Evolutionary conservation across 352 stramenopile genomes (phyloP), one percentile per base, ranked within the genome.

Genomic region (Thalassiosira oceanica): DNA sequence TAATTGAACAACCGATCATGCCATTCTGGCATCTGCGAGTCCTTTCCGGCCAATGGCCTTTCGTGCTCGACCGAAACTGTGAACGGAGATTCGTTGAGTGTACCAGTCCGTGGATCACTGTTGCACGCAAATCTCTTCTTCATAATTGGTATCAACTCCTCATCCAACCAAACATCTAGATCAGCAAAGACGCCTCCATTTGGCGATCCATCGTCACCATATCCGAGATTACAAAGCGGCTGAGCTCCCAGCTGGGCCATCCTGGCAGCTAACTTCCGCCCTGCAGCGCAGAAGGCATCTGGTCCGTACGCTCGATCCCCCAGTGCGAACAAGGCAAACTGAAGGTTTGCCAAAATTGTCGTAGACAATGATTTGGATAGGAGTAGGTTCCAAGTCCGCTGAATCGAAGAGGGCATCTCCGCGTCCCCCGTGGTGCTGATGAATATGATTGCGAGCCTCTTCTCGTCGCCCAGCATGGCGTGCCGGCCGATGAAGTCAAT

Each of bases 251-350:
- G 68, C 64, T 89, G 84, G 18, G 83, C 33, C 26, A 91, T 48
- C 53, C 84, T 45, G 3, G 80, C 63, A 1, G 78, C 84, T 49
- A 89, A 63, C 51, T 91, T 91, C 13, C 84, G 58, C 28, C 80
- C 84, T 1, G 75, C 84, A 2, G 81, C 80, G 70, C 80, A 89
- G 58, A 87, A 91, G 13, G 70, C 70, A 35, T 85, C 70, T 13
- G 69, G 73, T 41, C 84, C 84, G 52, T 91, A 91, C 6, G 80
- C 76, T 51, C 84, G 71, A 80, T 91, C 84, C 21, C 84, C 84
- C 51, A 91, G 69, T 56, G 68, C 69, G 64, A 86, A 91, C 7
- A 91, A 36, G 10, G 78, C 73, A 61, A 89, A 91, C 54, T 46
- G 21, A 8, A 68, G 18, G 4, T 69, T 41, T 24, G 54, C n/a